These are phyloP conservation scores for Saccharomycopsis synnaedendra DNA, from an alignment of 805 yeast species.

Conservation along the genomic window DNA sequence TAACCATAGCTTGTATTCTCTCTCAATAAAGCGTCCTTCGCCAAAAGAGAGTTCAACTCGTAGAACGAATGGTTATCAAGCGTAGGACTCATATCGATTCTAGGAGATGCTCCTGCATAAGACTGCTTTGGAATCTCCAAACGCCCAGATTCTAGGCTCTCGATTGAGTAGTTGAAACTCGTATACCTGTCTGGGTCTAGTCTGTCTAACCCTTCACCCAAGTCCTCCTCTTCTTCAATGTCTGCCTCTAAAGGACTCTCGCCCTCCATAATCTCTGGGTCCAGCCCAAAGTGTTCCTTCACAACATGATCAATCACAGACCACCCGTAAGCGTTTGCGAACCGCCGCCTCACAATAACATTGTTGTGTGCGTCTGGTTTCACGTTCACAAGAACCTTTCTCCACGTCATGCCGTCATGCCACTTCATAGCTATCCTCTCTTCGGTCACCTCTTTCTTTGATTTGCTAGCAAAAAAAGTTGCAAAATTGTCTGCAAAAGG, in stretches of 20 bases:
- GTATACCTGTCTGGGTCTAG: not conserved
- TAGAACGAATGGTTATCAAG: not conserved
- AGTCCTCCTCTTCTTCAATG: conserved; percentile 2
- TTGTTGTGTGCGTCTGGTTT: conserved; percentile 73
- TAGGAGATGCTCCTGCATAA: conserved; percentile 3
- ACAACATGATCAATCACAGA: conserved; percentile 63
- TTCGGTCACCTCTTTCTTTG: conserved; percentile 32
- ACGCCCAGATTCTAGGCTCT: not conserved
- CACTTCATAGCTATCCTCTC: conserved; percentile 60
- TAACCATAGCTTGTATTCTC: conserved; percentile 2
- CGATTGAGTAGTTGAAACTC: not conserved
- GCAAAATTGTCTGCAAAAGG: conserved; percentile 12
- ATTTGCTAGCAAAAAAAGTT: conserved; percentile 21
- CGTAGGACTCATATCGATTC: not conserved
- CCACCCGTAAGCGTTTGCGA: conserved; percentile 82
- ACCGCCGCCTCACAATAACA: conserved; percentile 57
- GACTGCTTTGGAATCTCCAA: conserved; percentile 2
- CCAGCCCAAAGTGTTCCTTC: conserved; percentile 43
- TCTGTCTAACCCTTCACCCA: conserved; percentile 2
- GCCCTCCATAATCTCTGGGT: not conserved
- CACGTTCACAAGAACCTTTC: conserved; percentile 56
- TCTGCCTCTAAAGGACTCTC: not conserved
- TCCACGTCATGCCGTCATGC: conserved; percentile 60
- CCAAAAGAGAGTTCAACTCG: conserved; percentile 4
- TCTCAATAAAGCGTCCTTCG: not conserved